A percentile compares a stretch with the other conserved stretches of the same genome.
Evolutionary conservation across 1,284 basidiomycete genomes (phyloP).

Genomic region (Austroboletus niveus): DNA sequence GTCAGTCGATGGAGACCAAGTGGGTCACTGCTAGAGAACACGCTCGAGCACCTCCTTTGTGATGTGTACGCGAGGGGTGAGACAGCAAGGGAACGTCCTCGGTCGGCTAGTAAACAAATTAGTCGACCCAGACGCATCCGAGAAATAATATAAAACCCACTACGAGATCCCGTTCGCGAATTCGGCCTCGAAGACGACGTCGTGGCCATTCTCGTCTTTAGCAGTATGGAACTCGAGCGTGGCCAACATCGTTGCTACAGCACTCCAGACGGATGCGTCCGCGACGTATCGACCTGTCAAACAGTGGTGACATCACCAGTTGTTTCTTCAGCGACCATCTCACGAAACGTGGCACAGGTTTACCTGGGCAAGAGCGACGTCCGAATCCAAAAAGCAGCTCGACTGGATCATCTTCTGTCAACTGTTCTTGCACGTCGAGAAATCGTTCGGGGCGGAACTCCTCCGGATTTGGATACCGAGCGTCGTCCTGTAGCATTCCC

Average conservation of each 20-base stretch:
- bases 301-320: background rate
- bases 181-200: conserved; percentile 7
- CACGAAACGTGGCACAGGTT: background rate
- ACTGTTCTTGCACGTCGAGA: conserved; percentile 9
- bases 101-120: background rate
- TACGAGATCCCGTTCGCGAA: conserved; percentile 7
- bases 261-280: conserved; percentile 20
- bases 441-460: conserved; percentile 24
- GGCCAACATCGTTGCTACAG: conserved; percentile 17
- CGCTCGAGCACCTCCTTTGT: background rate
- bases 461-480: conserved; percentile 12
- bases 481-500: conserved; percentile 19
- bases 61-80: background rate
- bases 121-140: background rate
- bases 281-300: conserved; percentile 10
- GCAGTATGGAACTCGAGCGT: conserved; percentile 15
- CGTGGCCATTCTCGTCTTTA: conserved; percentile 15
- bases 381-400: conserved; percentile 21
- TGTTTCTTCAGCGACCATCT: background rate
- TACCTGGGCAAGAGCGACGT: conserved; percentile 18
- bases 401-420: conserved; percentile 12
- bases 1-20: too few relatives aligned
- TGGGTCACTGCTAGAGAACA: background rate
- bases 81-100: background rate
- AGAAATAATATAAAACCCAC: conserved; percentile 1